These are phyloP conservation scores for Talaromyces sp. DNA, from an alignment of 2,329 filamentous ascomycete genomes.

Conservation along the genomic window DNA sequence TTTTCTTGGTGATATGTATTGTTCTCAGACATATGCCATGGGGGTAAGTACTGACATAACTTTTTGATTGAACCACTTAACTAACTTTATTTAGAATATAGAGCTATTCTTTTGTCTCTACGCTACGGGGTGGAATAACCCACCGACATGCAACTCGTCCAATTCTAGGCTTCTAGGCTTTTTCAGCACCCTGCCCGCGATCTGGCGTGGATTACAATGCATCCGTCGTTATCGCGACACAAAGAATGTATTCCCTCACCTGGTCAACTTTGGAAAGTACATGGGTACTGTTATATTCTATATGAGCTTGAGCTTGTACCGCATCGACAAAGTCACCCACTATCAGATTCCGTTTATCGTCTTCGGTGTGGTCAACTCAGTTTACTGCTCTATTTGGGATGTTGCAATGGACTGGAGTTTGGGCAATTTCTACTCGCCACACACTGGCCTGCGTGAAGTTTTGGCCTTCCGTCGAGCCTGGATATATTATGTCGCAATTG, in stretches of 20 bases:
- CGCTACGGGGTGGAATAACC: slow-evolving; percentile 67
- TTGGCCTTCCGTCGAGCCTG: slow-evolving; percentile 73
- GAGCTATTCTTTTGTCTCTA: slow-evolving; percentile 95
- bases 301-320: slow-evolving; percentile 74
- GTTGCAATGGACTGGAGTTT: slow-evolving; percentile 94
- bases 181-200: slow-evolving; percentile 72
- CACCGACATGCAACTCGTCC: slow-evolving; percentile 74
- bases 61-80: background rate
- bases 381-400: slow-evolving; percentile 90
- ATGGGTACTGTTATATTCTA: slow-evolving; percentile 75
- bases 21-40: slow-evolving; percentile 85
- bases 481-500: slow-evolving; percentile 83
- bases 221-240: slow-evolving; percentile 85
- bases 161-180: slow-evolving; percentile 83
- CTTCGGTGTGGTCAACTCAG: slow-evolving; percentile 72
- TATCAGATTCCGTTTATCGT: slow-evolving; percentile 69
- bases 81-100: slow-evolving; percentile 59
- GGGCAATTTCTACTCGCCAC: slow-evolving; percentile 67
- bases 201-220: slow-evolving; percentile 90
- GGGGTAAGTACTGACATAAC: slow-evolving; percentile 54
- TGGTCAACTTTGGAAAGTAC: slow-evolving; percentile 92
- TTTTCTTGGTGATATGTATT: slow-evolving; percentile 96
- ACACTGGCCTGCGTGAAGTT: slow-evolving; percentile 67
- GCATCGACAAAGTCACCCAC: slow-evolving; percentile 57
- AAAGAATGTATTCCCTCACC: slow-evolving; percentile 79